phyloP scores from a whole-genome alignment of 1,139 yeast genomes.

The Blastobotrys indianensis region DNA sequence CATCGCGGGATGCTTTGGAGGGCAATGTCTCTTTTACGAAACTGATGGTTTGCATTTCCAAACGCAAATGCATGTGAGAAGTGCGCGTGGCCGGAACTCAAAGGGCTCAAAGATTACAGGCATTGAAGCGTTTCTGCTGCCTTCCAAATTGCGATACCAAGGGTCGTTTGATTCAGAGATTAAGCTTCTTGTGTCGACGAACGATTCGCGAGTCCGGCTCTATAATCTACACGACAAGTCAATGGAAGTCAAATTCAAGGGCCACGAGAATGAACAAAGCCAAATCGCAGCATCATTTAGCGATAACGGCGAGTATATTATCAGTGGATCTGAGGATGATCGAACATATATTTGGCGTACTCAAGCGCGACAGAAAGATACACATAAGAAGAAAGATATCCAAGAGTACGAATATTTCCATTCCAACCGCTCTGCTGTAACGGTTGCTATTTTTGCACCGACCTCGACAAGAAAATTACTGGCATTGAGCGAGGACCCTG shows the following conservation, averaged over 20 bases:
- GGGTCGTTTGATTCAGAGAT: slow-evolving; percentile 20
- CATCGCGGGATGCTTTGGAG: slow-evolving; percentile 78
- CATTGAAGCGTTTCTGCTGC: slow-evolving; percentile 25
- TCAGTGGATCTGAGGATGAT: slow-evolving; percentile 44
- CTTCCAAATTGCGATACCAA: slow-evolving; percentile 17
- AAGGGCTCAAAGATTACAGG: slow-evolving; percentile 35
- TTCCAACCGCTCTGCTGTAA: slow-evolving; percentile 68
- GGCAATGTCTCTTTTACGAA: slow-evolving; percentile 56
- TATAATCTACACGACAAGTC: slow-evolving; percentile 52
- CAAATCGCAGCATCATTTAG: slow-evolving; percentile 64
- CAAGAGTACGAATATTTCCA: slow-evolving; percentile 56
- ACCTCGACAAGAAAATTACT: slow-evolving; percentile 57
- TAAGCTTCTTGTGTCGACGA: slow-evolving; percentile 47
- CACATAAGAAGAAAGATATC: slow-evolving; percentile 25
- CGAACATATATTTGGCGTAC: slow-evolving; percentile 57
- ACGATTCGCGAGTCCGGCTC: slow-evolving; percentile 72
- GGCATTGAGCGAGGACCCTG: slow-evolving; percentile 69
- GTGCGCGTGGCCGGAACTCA: slow-evolving; percentile 34
- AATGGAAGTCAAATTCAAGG: slow-evolving; percentile 65
- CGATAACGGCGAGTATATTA: slow-evolving; percentile 44
- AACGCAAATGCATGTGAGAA: slow-evolving; percentile 50
- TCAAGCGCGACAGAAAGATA: slow-evolving; percentile 14
- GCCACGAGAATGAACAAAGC: slow-evolving; percentile 62
- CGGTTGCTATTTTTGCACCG: slow-evolving; percentile 78
- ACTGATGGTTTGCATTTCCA: slow-evolving; percentile 58